A percentile compares a stretch with the other conserved stretches of the same genome.
Conservation (phyloP, 2,329 filamentous ascomycete genomes). For the Stromatinia cepivora region DNA sequence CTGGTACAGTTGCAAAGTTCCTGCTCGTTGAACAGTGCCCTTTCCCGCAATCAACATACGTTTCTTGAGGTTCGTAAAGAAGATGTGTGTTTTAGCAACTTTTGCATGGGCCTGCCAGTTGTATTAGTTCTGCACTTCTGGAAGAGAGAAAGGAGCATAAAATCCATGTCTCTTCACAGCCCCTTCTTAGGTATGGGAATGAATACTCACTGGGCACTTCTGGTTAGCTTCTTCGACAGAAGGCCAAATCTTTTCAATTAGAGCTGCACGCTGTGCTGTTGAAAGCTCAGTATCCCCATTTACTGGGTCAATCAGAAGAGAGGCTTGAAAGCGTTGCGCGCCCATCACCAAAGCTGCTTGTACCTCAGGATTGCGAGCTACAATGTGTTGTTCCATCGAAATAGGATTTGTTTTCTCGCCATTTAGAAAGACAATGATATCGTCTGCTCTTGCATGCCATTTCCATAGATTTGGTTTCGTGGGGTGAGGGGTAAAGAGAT, state of each 20-base stretch:
- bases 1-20: conserved; percentile 33
- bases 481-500: conserved; percentile 39
- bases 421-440: conserved; percentile 46
- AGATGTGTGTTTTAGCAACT: conserved; percentile 36
- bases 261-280: neutral
- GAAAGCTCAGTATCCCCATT: neutral
- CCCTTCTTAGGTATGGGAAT: conserved; percentile 14
- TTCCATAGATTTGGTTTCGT: conserved; percentile 41
- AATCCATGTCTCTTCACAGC: conserved; percentile 32
- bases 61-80: conserved; percentile 38
- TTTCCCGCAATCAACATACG: conserved; percentile 43
- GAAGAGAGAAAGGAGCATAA: conserved; percentile 30
- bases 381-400: conserved; percentile 13
- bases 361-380: neutral
- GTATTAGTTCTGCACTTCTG: neutral
- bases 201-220: neutral
- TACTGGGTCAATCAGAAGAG: neutral
- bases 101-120: conserved; percentile 31
- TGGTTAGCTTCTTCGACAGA: neutral
- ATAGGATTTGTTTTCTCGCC: conserved; percentile 49
- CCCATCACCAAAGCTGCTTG: neutral
- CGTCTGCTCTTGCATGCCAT: conserved; percentile 43
- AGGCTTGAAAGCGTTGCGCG: neutral
- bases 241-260: neutral
- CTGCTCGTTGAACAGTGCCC: conserved; percentile 42